A percentile compares a stretch with the other conserved stretches of the same genome.
These are phyloP conservation scores for Mycena vitilis DNA, from an alignment of 768 basidiomycete species.

Conservation along the genomic window DNA sequence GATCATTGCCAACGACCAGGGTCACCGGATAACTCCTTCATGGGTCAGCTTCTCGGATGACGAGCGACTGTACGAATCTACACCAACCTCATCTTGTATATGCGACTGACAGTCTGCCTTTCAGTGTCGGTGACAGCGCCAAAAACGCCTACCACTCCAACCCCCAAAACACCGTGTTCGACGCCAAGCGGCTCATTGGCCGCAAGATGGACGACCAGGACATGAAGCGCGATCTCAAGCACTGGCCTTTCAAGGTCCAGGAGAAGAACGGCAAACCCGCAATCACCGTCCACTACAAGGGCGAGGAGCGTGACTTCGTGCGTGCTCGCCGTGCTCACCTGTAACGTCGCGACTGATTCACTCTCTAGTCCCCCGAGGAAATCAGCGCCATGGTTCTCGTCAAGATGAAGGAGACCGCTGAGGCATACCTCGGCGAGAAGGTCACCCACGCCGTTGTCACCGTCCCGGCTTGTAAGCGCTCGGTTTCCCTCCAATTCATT, in stretches of 20 bases:
- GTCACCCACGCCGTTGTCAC: conserved; percentile 99
- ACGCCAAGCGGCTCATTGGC: conserved; percentile 96
- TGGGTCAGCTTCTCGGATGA: conserved; percentile 88
- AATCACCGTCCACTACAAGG: conserved; percentile 83
- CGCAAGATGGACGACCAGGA: conserved; percentile 86
- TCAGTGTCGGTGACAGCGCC: conserved; percentile 89
- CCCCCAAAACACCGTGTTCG: conserved; percentile 94
- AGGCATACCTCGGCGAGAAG: conserved; percentile 95
- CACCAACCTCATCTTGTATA: neutral
- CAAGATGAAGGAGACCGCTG: conserved; percentile 99
- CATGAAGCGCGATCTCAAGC: conserved; percentile 85
- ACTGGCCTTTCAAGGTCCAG: conserved; percentile 90
- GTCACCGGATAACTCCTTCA: conserved; percentile 90
- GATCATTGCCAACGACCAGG: conserved; percentile 91
- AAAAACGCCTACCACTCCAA: conserved; percentile 97
- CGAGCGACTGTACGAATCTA: conserved; percentile 68
- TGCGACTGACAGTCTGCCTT: conserved; percentile 35
- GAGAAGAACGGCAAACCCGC: conserved; percentile 85
- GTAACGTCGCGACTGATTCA: neutral
- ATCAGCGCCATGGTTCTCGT: conserved; percentile 94
- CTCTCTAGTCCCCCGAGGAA: conserved; percentile 89
- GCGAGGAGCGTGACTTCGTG: conserved; percentile 85
- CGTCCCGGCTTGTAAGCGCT: conserved; percentile 87
- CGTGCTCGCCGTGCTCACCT: conserved; percentile 44
- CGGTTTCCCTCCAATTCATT: neutral